Base-by-base conservation (phyloP, 371 early-diverging fungal genomes). In the Haplosporangium sp. region DNA sequence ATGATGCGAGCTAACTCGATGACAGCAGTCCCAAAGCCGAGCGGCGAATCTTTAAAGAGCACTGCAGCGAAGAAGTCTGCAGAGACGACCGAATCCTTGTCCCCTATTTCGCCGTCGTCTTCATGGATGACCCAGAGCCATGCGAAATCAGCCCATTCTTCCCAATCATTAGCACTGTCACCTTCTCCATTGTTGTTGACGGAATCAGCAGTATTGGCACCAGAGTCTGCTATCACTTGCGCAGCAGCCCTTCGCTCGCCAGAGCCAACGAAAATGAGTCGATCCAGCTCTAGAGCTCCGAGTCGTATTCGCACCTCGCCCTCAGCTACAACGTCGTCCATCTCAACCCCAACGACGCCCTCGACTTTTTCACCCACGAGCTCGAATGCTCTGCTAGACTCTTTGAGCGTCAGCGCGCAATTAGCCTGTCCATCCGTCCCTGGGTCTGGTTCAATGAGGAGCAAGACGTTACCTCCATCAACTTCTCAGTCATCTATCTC, bases 291-390 rank as follows among this genome's bases (percentile, higher is more conserved):
- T 1, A 59, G 23, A 12, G 37, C 53, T 0, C 68, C 67, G 6
- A 51, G 60, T 23, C 67, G 64, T 6, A 72, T 77, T 45, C 64
- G 68, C 8, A 72, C 72, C 5, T 71, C 79, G 12, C 58, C 72
- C 9, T 62, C 76, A 5, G 59, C 67, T 11, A 75, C 76, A 3
- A 61, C 72, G 6, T 71, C 72, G 46, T 70, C 67, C 46, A 72
- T 77, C 23, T 71, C 79, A 11, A 77, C 68, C 0, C 79, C 79
- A 2, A 77, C 72, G n/a, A 77, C 79, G 0, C 79, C 79, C 0
- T 67, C 72, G 11, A 77, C 72, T 0, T 77, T 77, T 41, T 67
- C 79, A 13, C 64, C 79, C 6, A 55, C 68, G 12, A 64, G 62
- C 21, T 50, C 64, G 2, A 65, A 56, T 23, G 64, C 77, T 4